Conservation (phyloP, 768 basidiomycete species). For the Chiua virens region DNA sequence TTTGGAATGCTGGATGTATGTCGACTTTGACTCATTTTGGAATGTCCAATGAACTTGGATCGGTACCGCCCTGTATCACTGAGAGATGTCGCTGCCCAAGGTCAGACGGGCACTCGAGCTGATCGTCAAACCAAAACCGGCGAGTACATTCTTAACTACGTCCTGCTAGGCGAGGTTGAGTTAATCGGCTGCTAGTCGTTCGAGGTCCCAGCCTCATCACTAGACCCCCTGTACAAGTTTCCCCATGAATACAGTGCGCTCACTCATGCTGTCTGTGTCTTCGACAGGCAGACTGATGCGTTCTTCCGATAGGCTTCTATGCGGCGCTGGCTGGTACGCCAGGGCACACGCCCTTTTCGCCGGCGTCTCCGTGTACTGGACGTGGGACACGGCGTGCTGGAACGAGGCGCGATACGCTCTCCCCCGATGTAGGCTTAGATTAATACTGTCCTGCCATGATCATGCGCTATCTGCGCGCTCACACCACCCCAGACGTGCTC, state of each 20-base stretch:
- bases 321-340: constrained; percentile 21
- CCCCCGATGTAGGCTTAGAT: neutral
- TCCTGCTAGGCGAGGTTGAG: neutral
- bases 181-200: constrained; percentile 19
- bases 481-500: neutral
- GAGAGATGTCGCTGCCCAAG: constrained; percentile 11
- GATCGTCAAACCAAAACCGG: constrained; percentile 31
- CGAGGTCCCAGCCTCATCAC: constrained; percentile 24
- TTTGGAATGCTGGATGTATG: constrained; percentile 10
- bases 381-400: neutral
- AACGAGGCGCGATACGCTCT: neutral
- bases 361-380: neutral
- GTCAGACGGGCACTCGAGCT: constrained; percentile 19
- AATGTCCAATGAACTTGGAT: too few species aligned
- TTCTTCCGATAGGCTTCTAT: constrained; percentile 18
- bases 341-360: constrained; percentile 14
- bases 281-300: neutral
- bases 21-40: too few species aligned
- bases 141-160: constrained; percentile 9
- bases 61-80: too few species aligned
- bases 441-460: too few species aligned
- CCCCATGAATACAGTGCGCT: constrained; percentile 24
- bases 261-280: neutral
- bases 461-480: neutral
- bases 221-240: constrained; percentile 27